Conservation (phyloP, 345 rosid species). For the Firmiana major region DNA sequence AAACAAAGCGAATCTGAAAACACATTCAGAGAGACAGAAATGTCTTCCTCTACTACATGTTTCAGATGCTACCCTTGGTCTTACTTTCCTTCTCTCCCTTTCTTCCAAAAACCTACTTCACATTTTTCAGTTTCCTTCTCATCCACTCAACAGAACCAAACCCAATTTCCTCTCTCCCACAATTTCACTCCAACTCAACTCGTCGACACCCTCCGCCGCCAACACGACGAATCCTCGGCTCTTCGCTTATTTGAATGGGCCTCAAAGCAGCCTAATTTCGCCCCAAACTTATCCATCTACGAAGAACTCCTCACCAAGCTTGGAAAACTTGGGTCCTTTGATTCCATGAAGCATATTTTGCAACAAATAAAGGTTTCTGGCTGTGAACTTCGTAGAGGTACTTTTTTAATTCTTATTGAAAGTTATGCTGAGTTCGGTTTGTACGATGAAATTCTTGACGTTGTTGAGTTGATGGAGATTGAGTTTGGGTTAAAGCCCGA, state of each 20-base stretch:
- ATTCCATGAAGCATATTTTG: constrained; percentile 52
- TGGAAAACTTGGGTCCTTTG: constrained; percentile 63
- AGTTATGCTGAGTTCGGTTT: constrained; percentile 58
- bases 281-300: constrained; percentile 47
- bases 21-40: not conserved
- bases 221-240: constrained; percentile 60
- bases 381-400: constrained; percentile 39
- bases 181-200: constrained; percentile 66
- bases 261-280: constrained; percentile 71
- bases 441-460: constrained; percentile 47
- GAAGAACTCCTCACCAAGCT: constrained; percentile 67
- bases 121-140: constrained; percentile 25
- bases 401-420: constrained; percentile 51
- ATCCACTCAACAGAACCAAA: constrained; percentile 27
- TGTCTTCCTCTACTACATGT: constrained; percentile 54
- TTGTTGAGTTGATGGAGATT: constrained; percentile 52
- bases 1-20: not conserved
- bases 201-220: constrained; percentile 71
- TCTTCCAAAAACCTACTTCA: constrained; percentile 28
- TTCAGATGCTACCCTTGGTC: constrained; percentile 56
- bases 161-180: constrained; percentile 37
- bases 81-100: constrained; percentile 28
- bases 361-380: constrained; percentile 48
- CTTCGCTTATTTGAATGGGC: constrained; percentile 66
- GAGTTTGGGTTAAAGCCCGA: constrained; percentile 55